These are phyloP conservation scores for Globisporangium spinosum DNA, from an alignment of 352 stramenopile genomes.

Conservation along the genomic window DNA sequence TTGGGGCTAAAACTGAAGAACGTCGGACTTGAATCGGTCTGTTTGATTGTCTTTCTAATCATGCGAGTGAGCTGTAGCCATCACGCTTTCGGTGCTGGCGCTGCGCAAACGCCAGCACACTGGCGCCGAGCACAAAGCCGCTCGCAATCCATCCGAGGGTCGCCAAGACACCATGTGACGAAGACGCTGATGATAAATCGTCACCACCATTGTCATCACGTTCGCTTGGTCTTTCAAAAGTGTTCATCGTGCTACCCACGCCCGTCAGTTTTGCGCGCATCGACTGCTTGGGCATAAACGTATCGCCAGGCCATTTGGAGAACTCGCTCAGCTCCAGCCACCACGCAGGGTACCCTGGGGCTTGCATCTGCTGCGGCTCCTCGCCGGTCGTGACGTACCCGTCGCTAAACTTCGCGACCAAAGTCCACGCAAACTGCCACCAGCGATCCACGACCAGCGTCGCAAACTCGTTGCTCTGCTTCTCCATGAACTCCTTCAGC, in stretches of 20 bases:
- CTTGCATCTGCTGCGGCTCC: conserved; percentile 31
- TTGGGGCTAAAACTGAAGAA: background rate
- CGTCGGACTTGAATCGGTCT: background rate
- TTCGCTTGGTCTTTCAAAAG: conserved; percentile 4
- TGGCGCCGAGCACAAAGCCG: conserved; percentile 33
- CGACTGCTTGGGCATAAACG: conserved; percentile 47
- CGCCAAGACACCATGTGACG: conserved; percentile 2
- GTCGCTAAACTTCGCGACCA: conserved; percentile 72
- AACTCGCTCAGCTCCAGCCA: conserved; percentile 61
- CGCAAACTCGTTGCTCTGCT: conserved; percentile 53
- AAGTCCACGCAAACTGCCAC: conserved; percentile 61
- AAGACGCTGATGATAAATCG: background rate
- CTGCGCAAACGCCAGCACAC: conserved; percentile 32
- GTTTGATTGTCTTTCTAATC: background rate
- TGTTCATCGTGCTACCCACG: conserved; percentile 22
- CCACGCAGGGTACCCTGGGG: conserved; percentile 59
- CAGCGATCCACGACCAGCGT: conserved; percentile 46
- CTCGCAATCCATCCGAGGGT: conserved; percentile 33
- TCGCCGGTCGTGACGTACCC: conserved; percentile 72
- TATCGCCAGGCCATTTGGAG: conserved; percentile 60
- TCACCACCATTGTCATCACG: conserved; percentile 1
- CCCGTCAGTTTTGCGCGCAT: conserved; percentile 43
- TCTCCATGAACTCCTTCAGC: conserved; percentile 28
- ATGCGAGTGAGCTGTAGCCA: conserved; percentile 36
- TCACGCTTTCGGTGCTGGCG: conserved; percentile 29